phyloP scores from a whole-genome alignment of 139 green algal genomes.

The Tetraselmis chui region DNA sequence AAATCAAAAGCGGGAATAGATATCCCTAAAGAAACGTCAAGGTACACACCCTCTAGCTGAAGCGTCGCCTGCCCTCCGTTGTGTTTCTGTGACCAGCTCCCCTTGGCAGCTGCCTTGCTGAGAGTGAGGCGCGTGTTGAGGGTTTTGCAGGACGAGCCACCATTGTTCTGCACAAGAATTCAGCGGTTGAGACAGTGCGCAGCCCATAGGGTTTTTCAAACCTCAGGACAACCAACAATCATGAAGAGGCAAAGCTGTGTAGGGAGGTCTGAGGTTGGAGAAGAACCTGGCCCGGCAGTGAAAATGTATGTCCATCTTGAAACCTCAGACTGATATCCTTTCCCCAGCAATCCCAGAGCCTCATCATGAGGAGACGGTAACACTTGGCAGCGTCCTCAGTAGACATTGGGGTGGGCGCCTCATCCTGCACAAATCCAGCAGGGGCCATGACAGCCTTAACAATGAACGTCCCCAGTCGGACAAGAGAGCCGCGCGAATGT shows the following conservation, averaged over 20 bases:
- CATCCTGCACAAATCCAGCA: neutral
- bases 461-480: no score
- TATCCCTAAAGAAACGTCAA: no score
- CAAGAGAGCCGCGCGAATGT: no score
- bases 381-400: neutral
- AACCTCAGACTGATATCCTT: neutral
- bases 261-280: no score
- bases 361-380: neutral
- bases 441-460: no score
- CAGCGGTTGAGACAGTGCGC: no score
- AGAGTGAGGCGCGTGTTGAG: neutral
- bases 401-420: neutral
- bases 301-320: neutral
- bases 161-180: no score
- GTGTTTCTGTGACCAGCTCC: neutral
- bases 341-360: neutral
- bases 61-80: neutral
- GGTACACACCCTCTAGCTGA: neutral
- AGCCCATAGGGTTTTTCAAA: no score
- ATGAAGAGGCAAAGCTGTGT: no score
- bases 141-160: no score
- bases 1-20: no score
- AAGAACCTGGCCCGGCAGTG: neutral
- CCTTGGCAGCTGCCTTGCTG: neutral
- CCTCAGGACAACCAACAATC: no score